Conservation (phyloP, 2,329 filamentous ascomycete species). For the Neocatenulostroma microsporum region DNA sequence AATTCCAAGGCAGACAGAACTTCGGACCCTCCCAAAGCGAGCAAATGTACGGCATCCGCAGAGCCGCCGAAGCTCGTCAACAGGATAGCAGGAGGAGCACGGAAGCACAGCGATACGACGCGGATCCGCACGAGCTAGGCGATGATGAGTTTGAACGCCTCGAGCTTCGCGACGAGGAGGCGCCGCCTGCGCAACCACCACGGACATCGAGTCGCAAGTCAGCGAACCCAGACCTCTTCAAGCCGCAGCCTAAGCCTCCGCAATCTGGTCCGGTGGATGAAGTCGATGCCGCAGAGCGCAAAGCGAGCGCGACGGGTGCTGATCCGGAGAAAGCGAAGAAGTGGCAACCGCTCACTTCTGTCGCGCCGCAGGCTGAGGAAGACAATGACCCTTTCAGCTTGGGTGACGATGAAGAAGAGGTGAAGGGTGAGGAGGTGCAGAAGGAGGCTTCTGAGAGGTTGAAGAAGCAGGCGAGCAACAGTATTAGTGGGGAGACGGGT, state of each 20-base stretch:
- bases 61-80: conserved; percentile 17
- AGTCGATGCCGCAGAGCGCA: conserved; percentile 64
- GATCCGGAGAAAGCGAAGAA: conserved; percentile 63
- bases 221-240: conserved; percentile 75
- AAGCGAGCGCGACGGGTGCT: conserved; percentile 11
- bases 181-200: conserved; percentile 38
- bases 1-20: conserved; percentile 26
- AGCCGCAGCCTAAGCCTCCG: conserved; percentile 51
- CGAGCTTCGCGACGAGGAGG: conserved; percentile 53
- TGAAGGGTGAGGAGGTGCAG: conserved; percentile 57
- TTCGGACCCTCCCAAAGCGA: conserved; percentile 29
- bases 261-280: conserved; percentile 64
- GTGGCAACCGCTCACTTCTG: conserved; percentile 86
- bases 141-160: conserved; percentile 70
- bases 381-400: conserved; percentile 94
- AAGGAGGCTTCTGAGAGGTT: conserved; percentile 45
- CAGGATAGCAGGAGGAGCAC: conserved; percentile 53
- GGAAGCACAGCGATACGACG: conserved; percentile 88
- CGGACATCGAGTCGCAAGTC: conserved; percentile 55
- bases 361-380: conserved; percentile 73
- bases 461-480: conserved; percentile 41
- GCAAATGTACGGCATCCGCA: conserved; percentile 34
- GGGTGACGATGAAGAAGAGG: conserved; percentile 90
- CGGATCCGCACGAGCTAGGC: conserved; percentile 79
- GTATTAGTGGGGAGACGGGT: conserved; percentile 42